Evolutionary conservation across 2,329 filamentous ascomycete genomes (phyloP), one percentile per base, ranked within the genome.

Genomic region (Colletotrichum sp.): DNA sequence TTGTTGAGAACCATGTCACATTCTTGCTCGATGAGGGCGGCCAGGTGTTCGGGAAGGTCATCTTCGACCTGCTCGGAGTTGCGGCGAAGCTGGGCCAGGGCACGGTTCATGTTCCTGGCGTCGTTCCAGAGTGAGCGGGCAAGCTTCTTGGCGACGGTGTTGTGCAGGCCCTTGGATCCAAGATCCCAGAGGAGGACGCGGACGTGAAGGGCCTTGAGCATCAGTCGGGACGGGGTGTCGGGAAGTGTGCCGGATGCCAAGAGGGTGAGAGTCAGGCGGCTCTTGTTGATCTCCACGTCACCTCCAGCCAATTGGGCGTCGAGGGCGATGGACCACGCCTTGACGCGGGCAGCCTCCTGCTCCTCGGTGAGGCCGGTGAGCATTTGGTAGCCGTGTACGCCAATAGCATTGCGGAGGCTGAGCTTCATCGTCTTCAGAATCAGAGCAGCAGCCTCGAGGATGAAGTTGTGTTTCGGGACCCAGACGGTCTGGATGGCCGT

Each of bases 271-370:
- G 96, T 91, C 36, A 98, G 89, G 66, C 96, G 93, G 83, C 95
- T 96, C 84, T 94, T 96, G 87, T 94, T 98, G 79, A 98, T 94
- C 83, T 98, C 95, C 10, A 93, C 91, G 83, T 98, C 96, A 16
- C 96, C 96, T 56, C 96, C 96, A 12, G 95, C 95, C 24, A 98
- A 89, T 83, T 98, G 96, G 30, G 96, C 96, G 83, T 98, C 96
- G 70, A 98, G 90, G 16, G 96, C 96, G 80, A 98, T 98, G 38
- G 94, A 91, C 96, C 96, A 98, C 0, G 96, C 95, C 85, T 98
- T 97, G 80, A 98, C 91, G 32, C 96, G 92, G 8, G 95, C 96
- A 67, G 91, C 91, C 83, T 98, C 96, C 83, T 98, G 93, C 73
- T 98, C 95, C 78, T 94, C 92, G 3, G 94, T 96, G 64, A 94